These are phyloP conservation scores for Phytophthora pini DNA, from an alignment of 352 stramenopile species.

Conservation along the genomic window DNA sequence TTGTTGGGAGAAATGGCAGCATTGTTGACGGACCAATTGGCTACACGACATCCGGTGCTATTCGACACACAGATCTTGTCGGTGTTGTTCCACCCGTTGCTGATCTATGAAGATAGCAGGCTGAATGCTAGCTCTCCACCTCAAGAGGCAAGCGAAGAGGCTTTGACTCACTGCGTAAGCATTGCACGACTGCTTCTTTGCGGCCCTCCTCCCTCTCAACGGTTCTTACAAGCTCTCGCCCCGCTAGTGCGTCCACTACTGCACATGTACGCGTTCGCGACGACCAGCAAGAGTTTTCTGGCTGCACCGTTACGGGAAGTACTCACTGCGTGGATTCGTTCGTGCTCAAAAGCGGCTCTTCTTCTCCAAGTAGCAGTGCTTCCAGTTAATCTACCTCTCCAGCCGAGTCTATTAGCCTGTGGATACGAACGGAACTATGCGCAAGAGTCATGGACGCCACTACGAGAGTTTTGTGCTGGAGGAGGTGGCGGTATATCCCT, in stretches of 20 bases:
- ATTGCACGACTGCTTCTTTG: slow-evolving; percentile 69
- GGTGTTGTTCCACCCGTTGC: slow-evolving; percentile 61
- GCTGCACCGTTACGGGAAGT: slow-evolving; percentile 22
- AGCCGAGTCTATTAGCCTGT: slow-evolving; percentile 25
- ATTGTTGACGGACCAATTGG: slow-evolving; percentile 66
- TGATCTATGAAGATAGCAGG: slow-evolving; percentile 64
- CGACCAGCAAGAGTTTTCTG: slow-evolving; percentile 71
- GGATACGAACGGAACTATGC: slow-evolving; percentile 40
- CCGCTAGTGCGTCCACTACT: slow-evolving; percentile 67
- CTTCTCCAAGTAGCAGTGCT: slow-evolving; percentile 66
- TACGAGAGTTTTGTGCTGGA: slow-evolving; percentile 66
- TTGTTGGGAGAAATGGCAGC: slow-evolving; percentile 76
- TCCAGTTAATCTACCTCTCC: slow-evolving; percentile 54
- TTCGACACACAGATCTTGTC: slow-evolving; percentile 68
- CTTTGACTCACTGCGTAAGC: slow-evolving; percentile 58
- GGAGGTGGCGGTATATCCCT: slow-evolving; percentile 67
- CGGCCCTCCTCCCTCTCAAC: slow-evolving; percentile 65
- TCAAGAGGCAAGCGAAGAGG: slow-evolving; percentile 41
- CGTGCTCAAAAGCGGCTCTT: slow-evolving; percentile 44
- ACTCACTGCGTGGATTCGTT: slow-evolving; percentile 54
- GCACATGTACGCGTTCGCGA: slow-evolving; percentile 77
- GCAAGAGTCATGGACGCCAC: slow-evolving; percentile 38
- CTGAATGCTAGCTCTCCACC: background rate
- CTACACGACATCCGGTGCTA: slow-evolving; percentile 40
- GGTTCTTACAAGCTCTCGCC: slow-evolving; percentile 51